Percentiles rank a stretch among this genome's conserved stretches.
Evolutionary conservation across 140 eudicot genomes (phyloP).

Genomic region (Cichorium intybus): DNA sequence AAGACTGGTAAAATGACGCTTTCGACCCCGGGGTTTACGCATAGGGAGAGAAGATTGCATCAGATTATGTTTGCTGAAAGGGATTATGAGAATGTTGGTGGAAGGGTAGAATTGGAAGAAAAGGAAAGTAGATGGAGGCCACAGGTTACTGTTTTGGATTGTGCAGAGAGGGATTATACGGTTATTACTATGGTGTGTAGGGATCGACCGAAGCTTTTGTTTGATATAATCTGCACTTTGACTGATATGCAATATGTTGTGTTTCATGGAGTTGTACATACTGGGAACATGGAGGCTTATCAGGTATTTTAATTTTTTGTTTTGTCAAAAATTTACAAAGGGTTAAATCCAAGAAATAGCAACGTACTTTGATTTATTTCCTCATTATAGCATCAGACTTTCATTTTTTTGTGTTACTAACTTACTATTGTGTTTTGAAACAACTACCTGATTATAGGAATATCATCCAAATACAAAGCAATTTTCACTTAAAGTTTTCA

Average conservation of each 20-base stretch:
- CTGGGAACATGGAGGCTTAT: constrained; percentile 78
- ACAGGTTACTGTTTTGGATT: constrained; percentile 54
- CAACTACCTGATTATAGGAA: no score
- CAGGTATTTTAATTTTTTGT: constrained; percentile 46
- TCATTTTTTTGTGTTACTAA: no score
- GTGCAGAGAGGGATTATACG: constrained; percentile 77
- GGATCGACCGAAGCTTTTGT: constrained; percentile 87
- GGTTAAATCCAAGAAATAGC: background rate
- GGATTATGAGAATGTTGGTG: constrained; percentile 66
- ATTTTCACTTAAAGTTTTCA: no score
- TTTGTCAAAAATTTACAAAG: no score
- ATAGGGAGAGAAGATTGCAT: constrained; percentile 87
- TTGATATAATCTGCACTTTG: constrained; percentile 79
- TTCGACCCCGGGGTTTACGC: constrained; percentile 68
- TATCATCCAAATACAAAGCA: no score
- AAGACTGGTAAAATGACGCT: constrained; percentile 76
- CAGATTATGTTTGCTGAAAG: constrained; percentile 95
- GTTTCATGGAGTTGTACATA: constrained; percentile 85
- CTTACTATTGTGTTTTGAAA: no score
- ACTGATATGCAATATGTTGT: constrained; percentile 97
- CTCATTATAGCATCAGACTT: no score
- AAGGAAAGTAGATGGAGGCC: constrained; percentile 45
- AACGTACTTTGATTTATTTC: background rate
- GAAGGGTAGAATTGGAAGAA: constrained; percentile 22
- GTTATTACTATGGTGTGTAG: constrained; percentile 77